Percentiles rank a stretch among this genome's conserved stretches.
Evolutionary conservation across 257 asterid genomes (phyloP).

Genomic region (Striga asiatica): DNA sequence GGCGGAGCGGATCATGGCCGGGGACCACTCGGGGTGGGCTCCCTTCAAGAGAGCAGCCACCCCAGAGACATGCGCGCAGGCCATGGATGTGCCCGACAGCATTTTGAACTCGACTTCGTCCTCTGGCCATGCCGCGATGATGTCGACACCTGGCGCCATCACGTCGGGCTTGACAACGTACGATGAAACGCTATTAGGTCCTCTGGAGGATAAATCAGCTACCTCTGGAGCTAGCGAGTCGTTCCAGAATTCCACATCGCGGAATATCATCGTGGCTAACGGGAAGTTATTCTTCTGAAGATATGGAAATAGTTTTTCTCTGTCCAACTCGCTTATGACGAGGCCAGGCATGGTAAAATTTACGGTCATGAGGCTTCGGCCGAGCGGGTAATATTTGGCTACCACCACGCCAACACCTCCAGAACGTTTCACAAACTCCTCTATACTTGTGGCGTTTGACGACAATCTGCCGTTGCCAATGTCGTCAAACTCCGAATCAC

Average conservation of each 20-base stretch:
- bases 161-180: constrained; percentile 64
- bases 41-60: constrained; percentile 74
- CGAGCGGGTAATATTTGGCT: constrained; percentile 36
- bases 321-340: constrained; percentile 52
- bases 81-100: constrained; percentile 80
- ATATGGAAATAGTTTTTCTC: constrained; percentile 51
- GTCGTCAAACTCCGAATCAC: too few relatives aligned
- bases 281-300: constrained; percentile 28
- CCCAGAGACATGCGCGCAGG: constrained; percentile 85
- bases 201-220: constrained; percentile 78
- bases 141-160: constrained; percentile 86
- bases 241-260: constrained; percentile 48
- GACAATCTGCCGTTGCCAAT: too few relatives aligned
- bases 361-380: too few relatives aligned
- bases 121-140: constrained; percentile 79
- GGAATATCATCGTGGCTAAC: constrained; percentile 41
- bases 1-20: constrained; percentile 83
- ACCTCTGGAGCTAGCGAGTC: constrained; percentile 85
- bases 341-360: too few relatives aligned
- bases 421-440: constrained; percentile 41
- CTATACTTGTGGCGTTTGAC: too few relatives aligned
- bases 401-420: constrained; percentile 69
- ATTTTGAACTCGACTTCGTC: constrained; percentile 54
- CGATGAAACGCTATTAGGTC: constrained; percentile 41
- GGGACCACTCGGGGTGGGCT: constrained; percentile 86